Base-by-base conservation (phyloP, 768 basidiomycete genomes). In the Rhodotorula kratochvilovae region DNA sequence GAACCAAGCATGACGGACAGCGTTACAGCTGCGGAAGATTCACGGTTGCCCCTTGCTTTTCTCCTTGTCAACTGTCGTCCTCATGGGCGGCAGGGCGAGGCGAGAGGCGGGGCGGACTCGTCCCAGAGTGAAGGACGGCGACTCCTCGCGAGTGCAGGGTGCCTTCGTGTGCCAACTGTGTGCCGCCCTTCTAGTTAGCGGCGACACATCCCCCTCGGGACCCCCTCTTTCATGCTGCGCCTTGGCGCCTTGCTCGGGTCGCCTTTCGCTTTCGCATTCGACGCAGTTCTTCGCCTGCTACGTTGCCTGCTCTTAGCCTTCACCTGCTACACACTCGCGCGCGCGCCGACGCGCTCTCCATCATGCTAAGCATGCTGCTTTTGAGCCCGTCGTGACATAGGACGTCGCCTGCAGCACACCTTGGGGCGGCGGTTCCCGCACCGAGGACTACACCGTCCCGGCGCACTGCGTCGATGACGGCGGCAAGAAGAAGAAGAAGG, bases 331-430 rank as follows among this genome's bases (percentile, higher is more conserved):
- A n/a, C n/a, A n/a, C n/a, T n/a, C n/a, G n/a, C n/a, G n/a, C n/a
- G n/a, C n/a, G n/a, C n/a, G n/a, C n/a, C n/a, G n/a, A n/a, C n/a
- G n/a, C n/a, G n/a, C n/a, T n/a, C n/a, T n/a, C n/a, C n/a, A n/a
- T n/a, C n/a, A n/a, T n/a, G n/a, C n/a, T n/a, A n/a, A n/a, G n/a
- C n/a, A n/a, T n/a, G n/a, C n/a, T n/a, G n/a, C n/a, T n/a, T n/a
- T n/a, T n/a, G n/a, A n/a, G n/a, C n/a, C n/a, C n/a, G n/a, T n/a
- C n/a, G n/a, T n/a, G n/a, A n/a, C n/a, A n/a, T n/a, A n/a, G n/a
- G n/a, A n/a, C 25, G 86, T 97, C 51, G 82, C 85, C 42, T 89
- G 90, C 62, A 66, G 63, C 7, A 72, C 74, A n/a, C 74, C 71
- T n/a, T 72, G 74, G 74, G 68, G 68, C 25, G 72, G 72, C 53